Percentiles rank a stretch among this genome's conserved stretches.
These are phyloP conservation scores for Oryza nivara DNA, from an alignment of 176 grass and related monocot genomes.

Conservation along the genomic window DNA sequence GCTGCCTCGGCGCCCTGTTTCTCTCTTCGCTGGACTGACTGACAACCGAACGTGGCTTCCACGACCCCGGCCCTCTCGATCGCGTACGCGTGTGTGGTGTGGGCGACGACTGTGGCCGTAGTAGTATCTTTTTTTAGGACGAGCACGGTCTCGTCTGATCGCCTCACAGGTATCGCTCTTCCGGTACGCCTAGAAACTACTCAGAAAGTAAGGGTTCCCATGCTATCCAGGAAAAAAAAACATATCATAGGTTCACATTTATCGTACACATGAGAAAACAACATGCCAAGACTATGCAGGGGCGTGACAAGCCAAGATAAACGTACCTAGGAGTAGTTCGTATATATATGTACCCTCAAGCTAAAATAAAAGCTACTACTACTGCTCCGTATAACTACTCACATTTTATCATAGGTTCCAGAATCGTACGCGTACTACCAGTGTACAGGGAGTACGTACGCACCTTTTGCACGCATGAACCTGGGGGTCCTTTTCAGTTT, in stretches of 20 bases:
- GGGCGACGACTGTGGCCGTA: not conserved
- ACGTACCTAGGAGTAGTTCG: not conserved
- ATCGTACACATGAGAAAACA: no score
- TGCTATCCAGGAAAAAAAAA: no score
- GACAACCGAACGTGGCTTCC: constrained; percentile 17
- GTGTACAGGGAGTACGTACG: not conserved
- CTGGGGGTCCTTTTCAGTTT: not conserved
- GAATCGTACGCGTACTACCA: not conserved
- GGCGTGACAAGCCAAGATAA: not conserved
- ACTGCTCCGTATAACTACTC: not conserved
- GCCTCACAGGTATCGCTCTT: not conserved
- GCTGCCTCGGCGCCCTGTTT: constrained; percentile 10
- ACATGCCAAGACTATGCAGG: not conserved
- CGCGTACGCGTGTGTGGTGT: not conserved
- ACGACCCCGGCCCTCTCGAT: not conserved
- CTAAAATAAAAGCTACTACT: not conserved
- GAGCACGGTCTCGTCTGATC: not conserved
- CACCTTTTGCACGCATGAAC: no score
- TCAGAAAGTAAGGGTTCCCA: not conserved
- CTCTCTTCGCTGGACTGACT: not conserved
- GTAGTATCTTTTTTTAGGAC: not conserved
- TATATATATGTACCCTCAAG: not conserved
- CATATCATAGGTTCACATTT: no score
- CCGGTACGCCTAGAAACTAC: no score
- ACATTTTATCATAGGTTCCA: not conserved